Conservation (phyloP, 2,329 filamentous ascomycete species). For the Pleurostoma richardsiae region DNA sequence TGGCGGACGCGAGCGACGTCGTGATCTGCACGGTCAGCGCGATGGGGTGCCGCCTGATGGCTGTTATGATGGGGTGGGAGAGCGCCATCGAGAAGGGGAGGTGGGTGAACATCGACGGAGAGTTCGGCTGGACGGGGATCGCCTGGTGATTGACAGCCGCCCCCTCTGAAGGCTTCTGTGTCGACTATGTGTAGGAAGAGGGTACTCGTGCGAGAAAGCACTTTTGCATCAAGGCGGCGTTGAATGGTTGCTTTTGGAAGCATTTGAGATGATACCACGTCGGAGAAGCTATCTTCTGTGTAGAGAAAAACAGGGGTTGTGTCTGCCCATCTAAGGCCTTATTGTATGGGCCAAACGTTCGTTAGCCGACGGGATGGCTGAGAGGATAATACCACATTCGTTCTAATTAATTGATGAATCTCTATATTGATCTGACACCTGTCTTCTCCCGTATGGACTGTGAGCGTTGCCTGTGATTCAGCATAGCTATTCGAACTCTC, state of each 20-base stretch:
- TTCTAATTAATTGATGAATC: not conserved
- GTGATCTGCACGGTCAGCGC: constrained; percentile 75
- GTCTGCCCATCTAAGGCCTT: not conserved
- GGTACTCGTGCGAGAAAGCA: not conserved
- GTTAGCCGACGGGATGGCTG: not conserved
- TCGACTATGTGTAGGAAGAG: too few relatives aligned
- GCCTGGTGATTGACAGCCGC: constrained; percentile 1
- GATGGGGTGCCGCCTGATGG: constrained; percentile 67
- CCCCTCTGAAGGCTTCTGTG: too few relatives aligned
- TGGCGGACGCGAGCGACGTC: constrained; percentile 62
- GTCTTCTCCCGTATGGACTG: too few relatives aligned
- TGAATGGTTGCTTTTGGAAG: not conserved
- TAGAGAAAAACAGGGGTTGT: not conserved
- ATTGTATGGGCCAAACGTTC: not conserved
- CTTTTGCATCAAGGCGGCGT: not conserved
- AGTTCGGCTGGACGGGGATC: constrained; percentile 54
- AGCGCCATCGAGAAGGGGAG: constrained; percentile 50
- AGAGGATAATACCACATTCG: not conserved
- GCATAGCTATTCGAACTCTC: too few relatives aligned
- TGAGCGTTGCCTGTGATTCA: too few relatives aligned
- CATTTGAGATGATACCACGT: not conserved
- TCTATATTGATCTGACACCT: too few relatives aligned
- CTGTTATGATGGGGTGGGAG: constrained; percentile 86
- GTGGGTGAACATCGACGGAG: constrained; percentile 79
- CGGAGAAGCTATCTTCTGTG: not conserved